Conservation (phyloP, 345 rosid genomes). For the Euphorbia pulcherrima region DNA sequence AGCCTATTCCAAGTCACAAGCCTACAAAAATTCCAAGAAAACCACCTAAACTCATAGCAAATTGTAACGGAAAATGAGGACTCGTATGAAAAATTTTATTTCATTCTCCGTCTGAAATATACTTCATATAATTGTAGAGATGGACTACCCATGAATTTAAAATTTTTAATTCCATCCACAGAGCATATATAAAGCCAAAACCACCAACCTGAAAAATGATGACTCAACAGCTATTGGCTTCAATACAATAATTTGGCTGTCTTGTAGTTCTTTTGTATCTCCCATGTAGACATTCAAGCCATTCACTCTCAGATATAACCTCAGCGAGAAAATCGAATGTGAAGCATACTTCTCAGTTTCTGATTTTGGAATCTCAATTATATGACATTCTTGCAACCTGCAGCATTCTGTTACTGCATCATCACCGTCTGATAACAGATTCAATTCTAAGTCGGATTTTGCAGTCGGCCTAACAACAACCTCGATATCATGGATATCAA, state of each 20-base stretch:
- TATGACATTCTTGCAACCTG: conserved; percentile 43
- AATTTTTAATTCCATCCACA: neutral
- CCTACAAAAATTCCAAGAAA: neutral
- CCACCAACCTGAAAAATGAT: conserved; percentile 58
- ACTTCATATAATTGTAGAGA: neutral
- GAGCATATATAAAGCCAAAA: conserved; percentile 13
- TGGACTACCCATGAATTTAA: neutral
- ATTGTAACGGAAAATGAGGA: neutral
- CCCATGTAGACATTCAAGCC: conserved; percentile 63
- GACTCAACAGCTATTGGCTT: conserved; percentile 57
- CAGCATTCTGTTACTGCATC: conserved; percentile 43
- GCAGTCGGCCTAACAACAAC: conserved; percentile 56
- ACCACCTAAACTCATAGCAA: conserved; percentile 5
- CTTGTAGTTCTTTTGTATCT: conserved; percentile 39
- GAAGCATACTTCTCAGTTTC: conserved; percentile 56
- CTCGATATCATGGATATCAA: conserved; percentile 68
- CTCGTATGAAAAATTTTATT: neutral
- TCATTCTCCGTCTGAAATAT: neutral
- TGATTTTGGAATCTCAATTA: conserved; percentile 41
- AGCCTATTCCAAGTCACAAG: neutral
- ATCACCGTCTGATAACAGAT: conserved; percentile 32
- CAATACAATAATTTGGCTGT: conserved; percentile 42
- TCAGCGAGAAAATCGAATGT: conserved; percentile 42
- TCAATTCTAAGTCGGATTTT: conserved; percentile 36
- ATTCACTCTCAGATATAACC: conserved; percentile 45